These are phyloP conservation scores for Aspergillus sp. DNA, from an alignment of 2,329 filamentous ascomycete genomes.

Conservation along the genomic window DNA sequence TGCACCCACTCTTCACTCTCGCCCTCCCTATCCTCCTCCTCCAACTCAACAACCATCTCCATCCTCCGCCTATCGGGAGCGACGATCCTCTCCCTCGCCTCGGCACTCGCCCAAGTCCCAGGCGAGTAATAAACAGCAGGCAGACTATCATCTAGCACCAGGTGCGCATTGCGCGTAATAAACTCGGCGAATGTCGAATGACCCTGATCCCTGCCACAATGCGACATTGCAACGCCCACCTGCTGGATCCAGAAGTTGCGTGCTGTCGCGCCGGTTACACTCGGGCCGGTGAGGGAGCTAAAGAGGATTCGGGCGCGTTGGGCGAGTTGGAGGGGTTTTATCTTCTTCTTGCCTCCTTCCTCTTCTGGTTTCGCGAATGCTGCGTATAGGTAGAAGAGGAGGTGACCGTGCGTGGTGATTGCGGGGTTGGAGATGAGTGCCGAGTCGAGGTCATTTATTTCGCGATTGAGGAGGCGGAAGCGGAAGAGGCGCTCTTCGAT, in stretches of 20 bases:
- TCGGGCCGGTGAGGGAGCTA: neutral
- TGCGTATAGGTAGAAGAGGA: neutral
- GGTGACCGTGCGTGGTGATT: neutral
- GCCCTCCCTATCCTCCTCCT: neutral
- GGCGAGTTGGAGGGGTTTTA: neutral
- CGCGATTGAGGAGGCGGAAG: neutral
- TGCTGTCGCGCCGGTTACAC: slow-evolving; percentile 1
- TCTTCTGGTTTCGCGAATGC: neutral
- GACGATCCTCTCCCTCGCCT: neutral
- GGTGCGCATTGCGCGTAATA: neutral
- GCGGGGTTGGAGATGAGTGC: neutral
- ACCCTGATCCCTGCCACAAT: neutral
- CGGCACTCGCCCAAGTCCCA: neutral
- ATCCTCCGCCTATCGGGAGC: neutral
- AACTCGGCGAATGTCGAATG: slow-evolving; percentile 1
- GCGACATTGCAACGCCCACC: slow-evolving; percentile 2
- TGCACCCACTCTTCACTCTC: neutral
- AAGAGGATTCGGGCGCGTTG: neutral
- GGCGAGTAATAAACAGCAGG: neutral
- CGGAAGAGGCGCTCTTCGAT: neutral
- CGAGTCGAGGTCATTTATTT: neutral
- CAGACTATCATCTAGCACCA: neutral
- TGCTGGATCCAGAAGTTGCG: slow-evolving; percentile 13
- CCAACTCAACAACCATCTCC: neutral
- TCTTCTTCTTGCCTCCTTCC: too few species aligned